A percentile compares a stretch with the other conserved stretches of the same genome.
phyloP scores from a whole-genome alignment of 805 yeast genomes.

The Candida michaelii region DNA sequence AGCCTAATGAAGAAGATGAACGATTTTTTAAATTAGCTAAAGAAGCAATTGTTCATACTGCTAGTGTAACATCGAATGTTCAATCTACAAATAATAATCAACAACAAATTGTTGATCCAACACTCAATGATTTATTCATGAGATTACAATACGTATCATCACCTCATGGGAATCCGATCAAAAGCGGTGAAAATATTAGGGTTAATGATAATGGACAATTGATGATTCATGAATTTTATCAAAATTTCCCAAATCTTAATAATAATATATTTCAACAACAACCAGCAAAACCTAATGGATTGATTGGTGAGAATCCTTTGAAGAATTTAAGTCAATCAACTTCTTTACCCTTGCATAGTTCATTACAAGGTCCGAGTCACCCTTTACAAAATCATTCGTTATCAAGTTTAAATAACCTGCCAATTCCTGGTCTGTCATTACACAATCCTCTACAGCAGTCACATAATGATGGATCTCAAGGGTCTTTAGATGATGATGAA shows the following conservation, averaged over 20 bases:
- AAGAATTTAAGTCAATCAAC: constrained; percentile 2
- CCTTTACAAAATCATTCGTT: neutral
- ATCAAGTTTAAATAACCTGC: neutral
- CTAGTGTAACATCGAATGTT: constrained; percentile 15
- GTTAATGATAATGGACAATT: constrained; percentile 42
- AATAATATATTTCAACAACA: constrained; percentile 33
- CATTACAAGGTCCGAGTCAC: neutral
- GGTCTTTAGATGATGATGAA: constrained; percentile 4
- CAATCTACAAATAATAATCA: constrained; percentile 13
- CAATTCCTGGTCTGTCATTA: too few relatives aligned
- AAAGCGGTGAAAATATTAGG: constrained; percentile 28
- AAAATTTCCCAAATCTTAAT: constrained; percentile 44
- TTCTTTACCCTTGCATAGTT: neutral
- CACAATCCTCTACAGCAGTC: too few relatives aligned
- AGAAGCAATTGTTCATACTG: constrained; percentile 58
- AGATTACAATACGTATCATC: constrained; percentile 59
- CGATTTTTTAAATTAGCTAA: constrained; percentile 58
- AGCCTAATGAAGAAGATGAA: constrained; percentile 34
- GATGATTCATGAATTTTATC: constrained; percentile 42
- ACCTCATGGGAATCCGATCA: constrained; percentile 57
- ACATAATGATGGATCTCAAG: neutral
- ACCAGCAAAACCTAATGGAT: constrained; percentile 1
- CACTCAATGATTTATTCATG: constrained; percentile 56
- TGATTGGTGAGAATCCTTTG: constrained; percentile 14
- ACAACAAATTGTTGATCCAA: constrained; percentile 54